These are phyloP conservation scores for Arachis monticola DNA, from an alignment of 331 rosid species.

Conservation along the genomic window DNA sequence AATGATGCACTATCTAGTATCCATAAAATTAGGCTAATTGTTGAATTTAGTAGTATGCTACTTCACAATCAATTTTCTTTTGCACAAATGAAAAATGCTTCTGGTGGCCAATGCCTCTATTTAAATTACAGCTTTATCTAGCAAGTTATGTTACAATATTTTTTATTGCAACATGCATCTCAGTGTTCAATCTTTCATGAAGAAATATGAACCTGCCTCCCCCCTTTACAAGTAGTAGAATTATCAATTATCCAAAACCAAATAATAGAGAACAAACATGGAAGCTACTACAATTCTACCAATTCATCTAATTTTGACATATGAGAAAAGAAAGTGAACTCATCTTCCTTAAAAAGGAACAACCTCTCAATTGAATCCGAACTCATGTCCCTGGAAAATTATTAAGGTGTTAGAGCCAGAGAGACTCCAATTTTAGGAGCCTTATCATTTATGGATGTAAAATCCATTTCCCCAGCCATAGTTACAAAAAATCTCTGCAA, in stretches of 20 bases:
- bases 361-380: slow-evolving; percentile 29
- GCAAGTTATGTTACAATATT: slow-evolving; percentile 11
- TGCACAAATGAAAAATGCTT: slow-evolving; percentile 21
- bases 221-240: slow-evolving; percentile 26
- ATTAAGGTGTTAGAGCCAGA: slow-evolving; percentile 56
- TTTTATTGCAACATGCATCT: slow-evolving; percentile 22
- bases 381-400: slow-evolving; percentile 32
- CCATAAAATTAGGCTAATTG: background rate
- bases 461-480: slow-evolving; percentile 66
- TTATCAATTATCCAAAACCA: background rate
- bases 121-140: background rate
- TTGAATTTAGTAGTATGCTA: slow-evolving; percentile 10
- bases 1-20: background rate
- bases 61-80: background rate
- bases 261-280: background rate
- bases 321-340: slow-evolving; percentile 29
- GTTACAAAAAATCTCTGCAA: slow-evolving; percentile 54
- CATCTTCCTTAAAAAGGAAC: slow-evolving; percentile 29
- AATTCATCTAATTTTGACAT: slow-evolving; percentile 17
- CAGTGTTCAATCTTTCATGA: background rate
- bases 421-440: slow-evolving; percentile 64
- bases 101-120: background rate
- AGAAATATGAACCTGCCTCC: slow-evolving; percentile 9
- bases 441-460: slow-evolving; percentile 28
- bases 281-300: background rate